A percentile compares a stretch with the other conserved stretches of the same genome.
Conservation (phyloP, 2,329 filamentous ascomycete species). For the Sporothrix sp. region DNA sequence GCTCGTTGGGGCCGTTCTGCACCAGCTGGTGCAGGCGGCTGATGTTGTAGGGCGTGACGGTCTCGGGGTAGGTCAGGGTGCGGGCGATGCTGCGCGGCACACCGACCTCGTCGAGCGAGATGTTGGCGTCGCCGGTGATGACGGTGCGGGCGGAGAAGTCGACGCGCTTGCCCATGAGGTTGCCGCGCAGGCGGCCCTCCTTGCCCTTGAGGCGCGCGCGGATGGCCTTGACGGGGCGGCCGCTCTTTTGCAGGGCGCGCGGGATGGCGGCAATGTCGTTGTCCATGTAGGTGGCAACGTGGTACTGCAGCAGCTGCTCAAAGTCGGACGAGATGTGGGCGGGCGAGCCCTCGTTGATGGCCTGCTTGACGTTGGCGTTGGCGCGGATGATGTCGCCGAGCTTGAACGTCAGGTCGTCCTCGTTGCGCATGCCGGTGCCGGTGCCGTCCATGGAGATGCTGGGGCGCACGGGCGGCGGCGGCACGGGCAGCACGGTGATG, state of each 20-base stretch:
- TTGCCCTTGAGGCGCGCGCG: constrained; percentile 97
- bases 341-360: constrained; percentile 82
- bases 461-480: constrained; percentile 87
- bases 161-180: constrained; percentile 99
- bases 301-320: constrained; percentile 86
- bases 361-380: constrained; percentile 88
- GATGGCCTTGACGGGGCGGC: constrained; percentile 91
- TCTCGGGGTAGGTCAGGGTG: constrained; percentile 91
- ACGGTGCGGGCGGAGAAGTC: constrained; percentile 99
- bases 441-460: constrained; percentile 97
- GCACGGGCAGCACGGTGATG: constrained; percentile 86
- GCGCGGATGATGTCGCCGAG: constrained; percentile 96
- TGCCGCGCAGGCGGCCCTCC: constrained; percentile 93
- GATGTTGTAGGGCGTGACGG: constrained; percentile 96
- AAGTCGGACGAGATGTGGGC: constrained; percentile 88
- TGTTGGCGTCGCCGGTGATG: constrained; percentile 95
- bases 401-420: constrained; percentile 99
- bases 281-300: constrained; percentile 99
- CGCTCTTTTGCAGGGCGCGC: constrained; percentile 92
- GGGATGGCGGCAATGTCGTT: constrained; percentile 96
- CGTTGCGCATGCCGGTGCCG: constrained; percentile 81
- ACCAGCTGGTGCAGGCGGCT: constrained; percentile 82
- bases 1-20: constrained; percentile 85
- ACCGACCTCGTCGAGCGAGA: constrained; percentile 94
- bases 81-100: constrained; percentile 89